Evolutionary conservation across 176 grass and related monocot species (phyloP), one percentile per base, ranked within the genome.

Genomic region (Canna indica): DNA sequence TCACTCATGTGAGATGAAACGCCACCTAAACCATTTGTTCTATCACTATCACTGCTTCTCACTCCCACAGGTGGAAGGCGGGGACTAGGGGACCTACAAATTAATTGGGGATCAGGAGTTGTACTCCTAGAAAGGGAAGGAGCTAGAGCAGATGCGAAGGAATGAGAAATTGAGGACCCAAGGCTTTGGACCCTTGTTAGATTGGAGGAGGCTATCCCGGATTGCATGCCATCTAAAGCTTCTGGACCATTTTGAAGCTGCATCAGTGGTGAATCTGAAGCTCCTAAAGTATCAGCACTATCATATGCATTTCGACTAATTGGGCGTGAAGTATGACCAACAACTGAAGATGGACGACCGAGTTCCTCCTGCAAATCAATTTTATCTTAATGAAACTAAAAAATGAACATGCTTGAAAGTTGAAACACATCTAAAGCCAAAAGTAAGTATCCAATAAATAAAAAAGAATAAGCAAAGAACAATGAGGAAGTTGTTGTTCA

Each of bases 41-140:
- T 31, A 77, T 83, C 83, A 59, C 77, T 75, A 64, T 79, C 77
- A 48, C 65, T 78, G 81, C 83, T 97, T 70, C 86, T 89, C 64
- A 87, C 86, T 65, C 89, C 94, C 32, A 93, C 89, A 54, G 94
- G 94, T 66, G 94, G 94, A 60, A 97, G 94, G 78, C 86, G 84
- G 46, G 94, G 94, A 60, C 94, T 97, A 44, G 94, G 94, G 71
- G 80, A 76, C 70, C 89, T 87, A 57, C 78, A 83, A 63, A 97
- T 85, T 60, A 97, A 75, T 77, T 87, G 89, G 34, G 84, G 89
- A 56, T 97, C 94, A 44, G 94, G 89, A 22, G 86, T 90, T 73
- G 68, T 83, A 54, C 75, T 97, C 71, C 84, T 88, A 64, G 88
- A 81, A 7, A 90, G 65, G 48, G 85, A 75, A n/a, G 88, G 87